phyloP scores from a whole-genome alignment of 2,329 filamentous ascomycete genomes.

The Colletotrichum karsti region DNA sequence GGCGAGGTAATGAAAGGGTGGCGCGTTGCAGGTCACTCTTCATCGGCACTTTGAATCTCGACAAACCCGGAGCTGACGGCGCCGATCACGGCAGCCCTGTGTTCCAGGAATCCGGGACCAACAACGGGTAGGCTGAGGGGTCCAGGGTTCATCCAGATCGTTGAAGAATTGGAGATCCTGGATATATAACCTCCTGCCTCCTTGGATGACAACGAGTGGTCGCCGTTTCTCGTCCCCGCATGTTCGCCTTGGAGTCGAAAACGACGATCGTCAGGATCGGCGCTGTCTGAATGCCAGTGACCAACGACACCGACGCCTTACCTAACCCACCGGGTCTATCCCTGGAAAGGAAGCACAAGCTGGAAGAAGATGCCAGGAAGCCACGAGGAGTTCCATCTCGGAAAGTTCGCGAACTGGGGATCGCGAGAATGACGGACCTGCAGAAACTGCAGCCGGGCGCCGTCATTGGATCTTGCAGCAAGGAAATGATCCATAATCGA shows the following conservation, averaged over 20 bases:
- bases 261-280: constrained; percentile 19
- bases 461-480: constrained; percentile 29
- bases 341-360: background rate
- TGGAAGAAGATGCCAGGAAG: background rate
- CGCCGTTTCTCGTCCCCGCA: constrained; percentile 1
- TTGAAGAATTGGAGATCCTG: constrained; percentile 17
- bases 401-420: background rate
- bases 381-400: constrained; percentile 21
- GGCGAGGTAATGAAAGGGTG: background rate
- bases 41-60: constrained; percentile 9
- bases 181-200: constrained; percentile 16
- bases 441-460: constrained; percentile 22
- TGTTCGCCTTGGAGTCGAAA: constrained; percentile 14
- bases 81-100: constrained; percentile 22
- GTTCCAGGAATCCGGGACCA: constrained; percentile 19
- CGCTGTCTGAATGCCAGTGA: constrained; percentile 1
- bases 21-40: background rate
- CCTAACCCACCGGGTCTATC: constrained; percentile 26
- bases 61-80: background rate
- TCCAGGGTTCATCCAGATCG: constrained; percentile 17
- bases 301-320: constrained; percentile 6
- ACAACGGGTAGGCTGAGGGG: background rate
- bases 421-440: constrained; percentile 17
- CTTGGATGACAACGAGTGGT: background rate
- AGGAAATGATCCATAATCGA: constrained; percentile 15